phyloP scores from a whole-genome alignment of 257 asterid species.

The Paraleonurus japonicus region DNA sequence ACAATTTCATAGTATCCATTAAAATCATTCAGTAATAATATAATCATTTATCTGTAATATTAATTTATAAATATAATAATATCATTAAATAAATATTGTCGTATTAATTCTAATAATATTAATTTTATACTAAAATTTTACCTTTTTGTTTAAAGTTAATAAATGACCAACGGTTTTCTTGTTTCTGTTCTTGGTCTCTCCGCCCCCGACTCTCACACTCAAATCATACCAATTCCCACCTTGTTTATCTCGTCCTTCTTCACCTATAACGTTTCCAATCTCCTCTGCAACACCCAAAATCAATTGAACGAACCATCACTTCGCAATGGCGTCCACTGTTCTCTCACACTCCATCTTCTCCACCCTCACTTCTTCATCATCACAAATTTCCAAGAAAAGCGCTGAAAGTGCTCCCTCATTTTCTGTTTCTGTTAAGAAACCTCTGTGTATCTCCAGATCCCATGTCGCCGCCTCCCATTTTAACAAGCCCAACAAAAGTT shows the following conservation, averaged over 20 bases:
- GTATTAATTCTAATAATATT: no score
- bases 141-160: background rate
- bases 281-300: background rate
- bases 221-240: constrained; percentile 17
- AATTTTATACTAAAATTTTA: no score
- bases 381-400: constrained; percentile 29
- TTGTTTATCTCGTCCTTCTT: constrained; percentile 32
- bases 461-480: constrained; percentile 19
- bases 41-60: no score
- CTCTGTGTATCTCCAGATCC: constrained; percentile 42
- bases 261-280: background rate
- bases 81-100: no score
- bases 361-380: constrained; percentile 34
- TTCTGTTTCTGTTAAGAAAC: constrained; percentile 36
- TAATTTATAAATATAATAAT: no score
- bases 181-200: constrained; percentile 1
- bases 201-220: background rate
- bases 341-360: constrained; percentile 48
- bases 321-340: constrained; percentile 59
- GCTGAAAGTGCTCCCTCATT: constrained; percentile 27
- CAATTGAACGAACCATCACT: background rate
- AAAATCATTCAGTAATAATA: no score
- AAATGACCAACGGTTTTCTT: background rate
- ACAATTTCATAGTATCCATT: no score
- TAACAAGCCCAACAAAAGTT: constrained; percentile 33